Percentiles rank a stretch among this genome's conserved stretches.
Evolutionary conservation across 352 stramenopile genomes (phyloP).

Genomic region (Phytophthora cryptogea): DNA sequence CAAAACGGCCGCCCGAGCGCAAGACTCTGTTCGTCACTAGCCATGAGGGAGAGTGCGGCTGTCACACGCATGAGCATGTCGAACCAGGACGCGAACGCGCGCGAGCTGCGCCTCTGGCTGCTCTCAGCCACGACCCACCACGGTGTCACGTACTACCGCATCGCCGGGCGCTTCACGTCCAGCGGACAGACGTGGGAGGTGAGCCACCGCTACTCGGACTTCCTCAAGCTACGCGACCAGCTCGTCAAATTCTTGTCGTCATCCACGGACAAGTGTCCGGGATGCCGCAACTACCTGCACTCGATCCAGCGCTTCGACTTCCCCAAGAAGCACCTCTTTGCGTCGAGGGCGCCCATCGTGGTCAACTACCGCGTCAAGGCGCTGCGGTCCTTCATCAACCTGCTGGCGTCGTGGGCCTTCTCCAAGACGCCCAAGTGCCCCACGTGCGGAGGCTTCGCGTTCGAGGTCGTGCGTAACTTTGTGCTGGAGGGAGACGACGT

Average conservation of each 20-base stretch:
- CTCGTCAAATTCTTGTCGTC: conserved; percentile 81
- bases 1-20: conserved; percentile 12
- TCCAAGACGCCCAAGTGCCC: conserved; percentile 85
- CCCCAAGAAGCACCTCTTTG: conserved; percentile 88
- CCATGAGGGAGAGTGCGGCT: conserved; percentile 44
- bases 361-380: conserved; percentile 87
- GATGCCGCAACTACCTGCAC: conserved; percentile 81
- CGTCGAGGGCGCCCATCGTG: conserved; percentile 70
- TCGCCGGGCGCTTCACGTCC: conserved; percentile 67
- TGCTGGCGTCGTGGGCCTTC: conserved; percentile 82
- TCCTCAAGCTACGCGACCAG: conserved; percentile 72
- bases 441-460: conserved; percentile 79
- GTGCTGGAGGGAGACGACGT: conserved; percentile 62
- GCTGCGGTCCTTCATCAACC: conserved; percentile 82
- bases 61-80: conserved; percentile 59
- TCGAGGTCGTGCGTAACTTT: conserved; percentile 83
- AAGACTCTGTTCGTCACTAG: not conserved
- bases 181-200: conserved; percentile 81
- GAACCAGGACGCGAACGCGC: conserved; percentile 37
- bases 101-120: conserved; percentile 71
- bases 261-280: conserved; percentile 72
- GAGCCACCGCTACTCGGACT: conserved; percentile 86
- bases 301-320: conserved; percentile 83
- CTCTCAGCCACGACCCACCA: conserved; percentile 58
- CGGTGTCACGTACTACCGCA: conserved; percentile 67